Evolutionary conservation across 495 filamentous ascomycete genomes (phyloP), one percentile per base, ranked within the genome.

Genomic region (Penicillium macrosclerotiorum): DNA sequence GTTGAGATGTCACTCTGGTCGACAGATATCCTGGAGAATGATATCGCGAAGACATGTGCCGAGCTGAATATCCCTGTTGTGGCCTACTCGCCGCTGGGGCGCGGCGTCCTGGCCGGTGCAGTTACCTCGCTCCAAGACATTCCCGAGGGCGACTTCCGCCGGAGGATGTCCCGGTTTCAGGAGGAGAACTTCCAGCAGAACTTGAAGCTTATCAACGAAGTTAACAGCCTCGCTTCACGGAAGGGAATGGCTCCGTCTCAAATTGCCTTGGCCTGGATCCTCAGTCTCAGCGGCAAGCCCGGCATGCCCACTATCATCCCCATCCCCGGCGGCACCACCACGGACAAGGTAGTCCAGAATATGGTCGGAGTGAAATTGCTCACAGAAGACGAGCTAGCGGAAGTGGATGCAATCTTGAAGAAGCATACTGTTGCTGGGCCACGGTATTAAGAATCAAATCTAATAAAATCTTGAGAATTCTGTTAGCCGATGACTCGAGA

Each of bases 211-310:
- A 81, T 85, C 25, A 53, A 73, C 3, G 77, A 83, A 49, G 67
- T 96, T 22, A 73, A 83, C 49, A 73, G 73, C 34, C 53, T 95
- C 38, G 89, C 90, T 4, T 54, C 68, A 48, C 68, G 73, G 50
- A 95, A 92, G 72, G 80, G 79, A 9, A 79, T 79, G 51, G 88
- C 84, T 8, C 73, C 84, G 0, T 80, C 80, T 2, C 90, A 96
- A 69, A 68, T 95, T 26, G 90, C 89, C 8, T 69, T 96, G 42
- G 77, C 69, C 16, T 96, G 91, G 90, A 70, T 84, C 3, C 64
- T 65, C 25, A 67, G 68, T 3, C 59, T 83, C 43, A 76, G 78
- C 34, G 68, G 66, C 23, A 71, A 76, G 53, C 70, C 80, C 30
- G 86, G 82, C 9, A 74, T 84, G 60, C 80, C 82, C 9, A 76